Conservation (phyloP, 2,329 filamentous ascomycete genomes). For the Penicillium sp. region DNA sequence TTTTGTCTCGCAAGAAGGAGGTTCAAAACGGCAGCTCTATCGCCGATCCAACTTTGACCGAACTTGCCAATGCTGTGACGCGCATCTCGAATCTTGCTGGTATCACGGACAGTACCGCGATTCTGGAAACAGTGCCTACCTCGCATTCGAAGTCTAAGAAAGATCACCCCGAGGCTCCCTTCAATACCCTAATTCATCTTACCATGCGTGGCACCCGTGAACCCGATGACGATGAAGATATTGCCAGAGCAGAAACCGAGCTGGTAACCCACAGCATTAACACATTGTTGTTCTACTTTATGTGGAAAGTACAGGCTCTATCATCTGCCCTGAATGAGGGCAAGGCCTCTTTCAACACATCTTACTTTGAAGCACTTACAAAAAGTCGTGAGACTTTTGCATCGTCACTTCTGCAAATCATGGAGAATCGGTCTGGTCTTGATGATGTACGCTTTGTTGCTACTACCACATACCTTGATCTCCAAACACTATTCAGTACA, state of each 20-base stretch:
- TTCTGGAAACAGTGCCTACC: conserved; percentile 62
- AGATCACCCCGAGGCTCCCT: conserved; percentile 45
- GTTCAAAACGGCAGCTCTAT: conserved; percentile 72
- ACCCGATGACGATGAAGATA: conserved; percentile 64
- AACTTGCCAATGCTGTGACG: conserved; percentile 71
- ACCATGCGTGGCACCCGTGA: conserved; percentile 70
- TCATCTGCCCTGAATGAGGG: conserved; percentile 54
- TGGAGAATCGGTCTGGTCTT: conserved; percentile 54
- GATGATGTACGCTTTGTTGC: conserved; percentile 78
- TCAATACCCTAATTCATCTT: conserved; percentile 70
- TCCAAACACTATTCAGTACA: conserved; percentile 76
- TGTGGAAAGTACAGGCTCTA: conserved; percentile 79
- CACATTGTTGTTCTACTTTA: conserved; percentile 81
- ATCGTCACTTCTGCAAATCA: conserved; percentile 49
- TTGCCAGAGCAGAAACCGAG: conserved; percentile 76
- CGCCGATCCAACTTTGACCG: conserved; percentile 62
- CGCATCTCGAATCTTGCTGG: conserved; percentile 79
- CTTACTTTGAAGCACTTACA: conserved; percentile 68
- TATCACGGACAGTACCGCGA: conserved; percentile 73
- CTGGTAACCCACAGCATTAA: conserved; percentile 75
- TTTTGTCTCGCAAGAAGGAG: conserved; percentile 69
- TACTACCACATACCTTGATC: conserved; percentile 75
- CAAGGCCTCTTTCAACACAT: conserved; percentile 59
- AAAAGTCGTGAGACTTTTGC: conserved; percentile 58
- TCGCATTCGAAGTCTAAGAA: conserved; percentile 40